Percentiles rank a stretch among this genome's conserved stretches.
Evolutionary conservation across 805 yeast species (phyloP).

Genomic region (Lachancea dasiensis): DNA sequence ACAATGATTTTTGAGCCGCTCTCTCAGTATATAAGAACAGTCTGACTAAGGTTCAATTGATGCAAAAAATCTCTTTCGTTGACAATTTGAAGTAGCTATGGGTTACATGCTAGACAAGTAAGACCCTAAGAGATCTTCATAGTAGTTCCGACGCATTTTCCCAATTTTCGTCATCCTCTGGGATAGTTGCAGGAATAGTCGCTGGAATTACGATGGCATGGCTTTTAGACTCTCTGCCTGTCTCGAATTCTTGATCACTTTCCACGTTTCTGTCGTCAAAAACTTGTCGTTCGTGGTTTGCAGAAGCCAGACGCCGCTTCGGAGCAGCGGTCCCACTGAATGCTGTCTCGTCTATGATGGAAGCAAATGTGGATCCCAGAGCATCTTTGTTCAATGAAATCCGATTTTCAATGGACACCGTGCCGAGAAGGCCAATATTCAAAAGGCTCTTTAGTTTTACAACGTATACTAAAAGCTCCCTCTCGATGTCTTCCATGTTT

Average conservation of each 20-base stretch:
- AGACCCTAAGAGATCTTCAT: not conserved
- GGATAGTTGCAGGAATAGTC: not conserved
- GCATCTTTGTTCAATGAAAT: conserved; percentile 21
- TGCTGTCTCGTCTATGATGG: conserved; percentile 22
- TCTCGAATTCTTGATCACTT: not conserved
- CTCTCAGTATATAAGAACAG: too few species aligned
- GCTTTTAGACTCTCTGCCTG: not conserved
- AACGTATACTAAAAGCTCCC: conserved; percentile 22
- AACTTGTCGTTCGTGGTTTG: conserved; percentile 7
- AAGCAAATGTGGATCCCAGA: conserved; percentile 22
- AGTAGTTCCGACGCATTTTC: not conserved
- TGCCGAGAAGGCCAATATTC: conserved; percentile 19
- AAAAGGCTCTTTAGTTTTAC: conserved; percentile 27
- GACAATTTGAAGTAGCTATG: too few species aligned
- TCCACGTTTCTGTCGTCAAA: conserved; percentile 5
- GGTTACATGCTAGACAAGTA: too few species aligned
- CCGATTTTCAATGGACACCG: conserved; percentile 13
- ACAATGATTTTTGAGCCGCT: too few species aligned
- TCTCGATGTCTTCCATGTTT: conserved; percentile 16
- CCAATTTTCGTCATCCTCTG: not conserved
- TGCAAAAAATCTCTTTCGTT: too few species aligned
- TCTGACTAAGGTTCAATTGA: too few species aligned
- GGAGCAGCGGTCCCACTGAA: conserved; percentile 16
- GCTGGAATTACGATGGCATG: not conserved
- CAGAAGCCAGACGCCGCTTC: conserved; percentile 9